Conservation (phyloP, 75 land plant genomes). For the Sequoia sempervirens region DNA sequence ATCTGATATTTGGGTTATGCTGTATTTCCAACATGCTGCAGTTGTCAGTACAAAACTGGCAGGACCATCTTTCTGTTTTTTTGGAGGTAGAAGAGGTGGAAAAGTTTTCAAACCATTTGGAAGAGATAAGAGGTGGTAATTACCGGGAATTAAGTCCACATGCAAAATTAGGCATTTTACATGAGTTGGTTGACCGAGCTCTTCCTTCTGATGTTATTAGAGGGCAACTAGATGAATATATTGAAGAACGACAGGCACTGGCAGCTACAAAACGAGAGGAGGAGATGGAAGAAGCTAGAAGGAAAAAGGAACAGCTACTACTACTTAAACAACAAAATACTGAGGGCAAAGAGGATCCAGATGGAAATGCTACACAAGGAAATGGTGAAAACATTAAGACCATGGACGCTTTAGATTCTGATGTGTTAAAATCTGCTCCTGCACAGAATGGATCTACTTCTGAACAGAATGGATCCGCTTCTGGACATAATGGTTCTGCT, state of each 20-base stretch:
- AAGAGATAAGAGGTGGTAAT: conserved; percentile 60
- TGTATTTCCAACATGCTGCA: conserved; percentile 17
- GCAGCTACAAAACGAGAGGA: conserved; percentile 66
- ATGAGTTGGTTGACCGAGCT: conserved; percentile 51
- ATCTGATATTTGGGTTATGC: conserved; percentile 6
- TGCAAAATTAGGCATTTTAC: conserved; percentile 59
- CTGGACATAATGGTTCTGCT: not conserved
- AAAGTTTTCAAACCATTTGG: conserved; percentile 21
- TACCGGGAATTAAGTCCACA: conserved; percentile 50
- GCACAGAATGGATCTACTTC: not conserved
- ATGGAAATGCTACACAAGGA: not conserved
- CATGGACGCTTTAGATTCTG: not conserved
- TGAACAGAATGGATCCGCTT: not conserved
- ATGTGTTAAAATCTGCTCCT: conserved; percentile 8
- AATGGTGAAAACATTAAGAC: not conserved
- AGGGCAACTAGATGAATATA: conserved; percentile 63
- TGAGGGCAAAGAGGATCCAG: conserved; percentile 5
- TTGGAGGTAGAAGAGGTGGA: conserved; percentile 47
- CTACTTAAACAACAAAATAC: conserved; percentile 23
- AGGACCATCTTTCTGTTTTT: conserved; percentile 78
- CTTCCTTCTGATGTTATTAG: conserved; percentile 54
- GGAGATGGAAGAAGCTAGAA: conserved; percentile 58
- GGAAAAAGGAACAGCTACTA: conserved; percentile 53
- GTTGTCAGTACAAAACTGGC: conserved; percentile 64
- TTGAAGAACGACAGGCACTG: conserved; percentile 60